These are phyloP conservation scores for Elaeis guineensis DNA, from an alignment of 176 grass and related monocot genomes.

Conservation along the genomic window DNA sequence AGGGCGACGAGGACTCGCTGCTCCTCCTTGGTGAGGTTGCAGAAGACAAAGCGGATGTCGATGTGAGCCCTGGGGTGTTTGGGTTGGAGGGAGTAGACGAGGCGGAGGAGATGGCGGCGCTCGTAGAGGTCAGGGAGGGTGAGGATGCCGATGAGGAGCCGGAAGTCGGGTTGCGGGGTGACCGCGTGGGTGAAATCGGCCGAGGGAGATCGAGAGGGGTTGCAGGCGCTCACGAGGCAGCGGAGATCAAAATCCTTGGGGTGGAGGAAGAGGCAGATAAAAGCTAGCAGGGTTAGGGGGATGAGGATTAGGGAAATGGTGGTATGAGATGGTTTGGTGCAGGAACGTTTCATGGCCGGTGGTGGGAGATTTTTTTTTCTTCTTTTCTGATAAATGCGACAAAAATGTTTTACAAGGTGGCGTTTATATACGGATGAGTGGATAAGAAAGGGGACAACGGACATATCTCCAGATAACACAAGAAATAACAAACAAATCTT, in stretches of 20 bases:
- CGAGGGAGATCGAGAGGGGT: constrained; percentile 8
- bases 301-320: no score
- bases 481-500: no score
- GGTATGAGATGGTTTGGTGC: no score
- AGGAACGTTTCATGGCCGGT: no score
- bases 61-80: constrained; percentile 14
- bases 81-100: constrained; percentile 54
- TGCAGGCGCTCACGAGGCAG: not conserved
- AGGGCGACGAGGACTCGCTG: constrained; percentile 37
- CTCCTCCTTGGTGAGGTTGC: constrained; percentile 41
- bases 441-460: no score
- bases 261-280: no score
- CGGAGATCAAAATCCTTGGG: not conserved
- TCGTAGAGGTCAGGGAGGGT: constrained; percentile 34
- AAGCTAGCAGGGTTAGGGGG: no score
- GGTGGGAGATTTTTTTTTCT: no score
- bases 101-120: constrained; percentile 54
- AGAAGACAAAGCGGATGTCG: constrained; percentile 75
- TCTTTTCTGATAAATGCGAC: no score
- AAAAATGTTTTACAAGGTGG: no score
- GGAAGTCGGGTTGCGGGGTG: constrained; percentile 23
- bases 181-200: constrained; percentile 11
- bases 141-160: constrained; percentile 58
- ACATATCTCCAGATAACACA: no score
- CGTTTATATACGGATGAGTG: no score